Conservation (phyloP, 352 stramenopile species). For the Phytophthora boehmeriae region DNA sequence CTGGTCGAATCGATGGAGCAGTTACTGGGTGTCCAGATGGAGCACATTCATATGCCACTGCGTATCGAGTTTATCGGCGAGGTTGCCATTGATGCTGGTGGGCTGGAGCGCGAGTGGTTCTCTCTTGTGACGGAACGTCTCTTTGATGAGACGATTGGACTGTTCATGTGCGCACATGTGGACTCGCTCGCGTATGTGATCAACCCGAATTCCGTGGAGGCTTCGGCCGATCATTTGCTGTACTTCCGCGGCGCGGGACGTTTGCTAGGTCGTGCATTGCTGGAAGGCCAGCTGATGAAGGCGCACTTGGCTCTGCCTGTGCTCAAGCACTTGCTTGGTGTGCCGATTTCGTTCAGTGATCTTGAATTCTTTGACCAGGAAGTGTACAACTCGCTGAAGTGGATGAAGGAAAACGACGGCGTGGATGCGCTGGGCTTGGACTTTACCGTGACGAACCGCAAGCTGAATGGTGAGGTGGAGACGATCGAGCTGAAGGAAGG, state of each 20-base stretch:
- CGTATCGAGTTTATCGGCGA: constrained; percentile 91
- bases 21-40: constrained; percentile 82
- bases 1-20: constrained; percentile 88
- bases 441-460: constrained; percentile 85
- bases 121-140: constrained; percentile 83
- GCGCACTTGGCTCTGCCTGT: constrained; percentile 85
- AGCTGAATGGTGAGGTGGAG: constrained; percentile 76
- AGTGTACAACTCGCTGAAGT: constrained; percentile 82
- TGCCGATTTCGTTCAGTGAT: constrained; percentile 90
- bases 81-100: constrained; percentile 90
- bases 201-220: constrained; percentile 83
- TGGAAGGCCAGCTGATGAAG: constrained; percentile 94
- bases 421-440: constrained; percentile 79
- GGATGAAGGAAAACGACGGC: constrained; percentile 85
- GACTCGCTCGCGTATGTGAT: constrained; percentile 84
- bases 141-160: constrained; percentile 86
- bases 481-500: constrained; percentile 86
- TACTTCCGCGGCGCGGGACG: constrained; percentile 97
- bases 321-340: constrained; percentile 83
- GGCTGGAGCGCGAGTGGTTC: constrained; percentile 90
- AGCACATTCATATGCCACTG: constrained; percentile 88
- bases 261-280: constrained; percentile 95
- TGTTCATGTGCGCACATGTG: constrained; percentile 88
- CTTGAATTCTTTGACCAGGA: constrained; percentile 91
- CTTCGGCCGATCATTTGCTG: constrained; percentile 94